Base-by-base conservation (phyloP, 805 yeast genomes). In the Candida awuae region DNA sequence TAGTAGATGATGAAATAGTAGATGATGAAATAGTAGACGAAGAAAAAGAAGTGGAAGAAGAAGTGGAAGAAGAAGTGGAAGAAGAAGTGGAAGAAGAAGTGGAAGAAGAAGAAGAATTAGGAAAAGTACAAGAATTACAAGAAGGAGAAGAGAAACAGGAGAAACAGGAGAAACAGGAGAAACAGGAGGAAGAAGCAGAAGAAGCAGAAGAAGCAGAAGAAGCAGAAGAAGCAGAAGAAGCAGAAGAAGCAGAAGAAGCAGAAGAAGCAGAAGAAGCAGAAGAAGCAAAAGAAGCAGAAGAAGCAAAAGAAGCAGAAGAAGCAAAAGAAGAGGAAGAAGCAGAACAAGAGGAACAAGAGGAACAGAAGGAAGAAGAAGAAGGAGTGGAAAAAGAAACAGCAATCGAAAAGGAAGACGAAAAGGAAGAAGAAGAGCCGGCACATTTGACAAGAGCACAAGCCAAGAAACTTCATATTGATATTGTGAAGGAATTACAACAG, bases 401-500 rank as follows among this genome's bases (percentile, higher is more conserved):
- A n/a, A n/a, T n/a, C n/a, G n/a, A n/a, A n/a, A n/a, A n/a, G n/a
- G n/a, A 32, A 35, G 33, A 31, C 4, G 23, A 32, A 8, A 8
- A 13, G 5, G 43, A 30, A 21, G 34, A 35, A 6, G 47, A 34
- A 20, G 41, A 35, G 29, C 46, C 46, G 14, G 46, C 33, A 2
- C 43, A 36, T 27, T 20, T 34, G 8, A 39, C 44, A 4, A 27
- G 44, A 25, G 19, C 46, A n/a, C 46, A 38, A 23, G 39, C 40
- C 4, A 34, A 36, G 17, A 33, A 36, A 12, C 26, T 35, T 8
- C 32, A 38, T 13, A 39, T 35, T 9, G 38, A 37, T 20, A 25
- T 37, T 6, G 46, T 36, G 14, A 38, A 46, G 22, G 48, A 42
- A n/a, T 18, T 34, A 4, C 20, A 19, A 22, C 29, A 33, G 13